Base-by-base conservation (phyloP, 2,329 filamentous ascomycete genomes). In the Pleomassaria siparia region DNA sequence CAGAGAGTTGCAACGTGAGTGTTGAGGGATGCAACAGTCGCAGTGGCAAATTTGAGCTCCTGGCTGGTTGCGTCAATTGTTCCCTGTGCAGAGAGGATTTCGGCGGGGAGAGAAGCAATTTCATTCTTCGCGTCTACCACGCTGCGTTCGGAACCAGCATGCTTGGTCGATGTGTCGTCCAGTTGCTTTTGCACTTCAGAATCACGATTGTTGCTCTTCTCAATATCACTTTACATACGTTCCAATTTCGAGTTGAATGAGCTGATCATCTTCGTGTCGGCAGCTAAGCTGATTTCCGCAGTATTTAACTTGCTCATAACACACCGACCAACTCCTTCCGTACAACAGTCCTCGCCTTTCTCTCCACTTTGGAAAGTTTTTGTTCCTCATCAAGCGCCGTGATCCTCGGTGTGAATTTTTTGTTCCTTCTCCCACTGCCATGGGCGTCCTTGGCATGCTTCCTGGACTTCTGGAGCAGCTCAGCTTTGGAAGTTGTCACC, bases 361-460 rank as follows among this genome's bases (percentile, higher is more conserved):
- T 9, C n/a, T 32, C 29, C 5, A n/a, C 29, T 11, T 32, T 15
- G 15, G n/a, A 5, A 5, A 7, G 29, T n/a, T 32, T n/a, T 10
- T 32, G 29, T n/a, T 32, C 43, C 20, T 45, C 16, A 6, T 45
- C 32, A 16, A 45, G 32, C 12, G 30, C 43, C 28, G 15, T 45
- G 43, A 20, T 45, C 43, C 15, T 25, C 43, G 6, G 13, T 21
- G 25, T 45, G 43, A 22, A 25, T 13, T 26, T 36, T 3, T 10
- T 45, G 30, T 21, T 45, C 43, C 9, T 39, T 26, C 24, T 28
- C n/a, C n/a, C 36, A 45, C 12, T 37, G 18, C 9, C n/a, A n/a
- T n/a, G 29, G 9, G 29, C 15, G 21, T 18, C 20, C 13, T 13
- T 33, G 21, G 7, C 7, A 30, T n/a, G 43, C 43, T 4, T 25